phyloP scores from a whole-genome alignment of 163 green algal genomes.

The Botryococcus braunii region DNA sequence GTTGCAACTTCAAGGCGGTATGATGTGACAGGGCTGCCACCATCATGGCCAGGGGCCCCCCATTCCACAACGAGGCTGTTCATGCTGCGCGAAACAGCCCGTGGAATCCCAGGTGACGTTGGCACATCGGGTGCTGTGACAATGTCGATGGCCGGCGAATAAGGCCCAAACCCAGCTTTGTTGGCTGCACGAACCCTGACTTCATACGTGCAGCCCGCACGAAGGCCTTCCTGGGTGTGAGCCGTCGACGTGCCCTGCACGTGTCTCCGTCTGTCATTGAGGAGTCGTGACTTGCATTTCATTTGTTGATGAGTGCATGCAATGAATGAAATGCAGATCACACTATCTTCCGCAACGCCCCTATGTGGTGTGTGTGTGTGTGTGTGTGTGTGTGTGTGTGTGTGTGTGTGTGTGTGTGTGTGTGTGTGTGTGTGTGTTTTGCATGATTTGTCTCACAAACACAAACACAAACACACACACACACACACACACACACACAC shows the following conservation, averaged over 20 bases:
- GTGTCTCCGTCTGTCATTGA: background rate
- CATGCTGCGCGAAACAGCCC: conserved; percentile 5
- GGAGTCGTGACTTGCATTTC: background rate
- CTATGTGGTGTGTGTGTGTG: too few species aligned
- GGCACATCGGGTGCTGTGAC: conserved; percentile 39
- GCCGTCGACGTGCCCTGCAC: conserved; percentile 26
- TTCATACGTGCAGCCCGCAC: conserved; percentile 51
- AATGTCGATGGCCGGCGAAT: conserved; percentile 28
- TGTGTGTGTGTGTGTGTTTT: too few species aligned
- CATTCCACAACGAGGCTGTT: conserved; percentile 37
- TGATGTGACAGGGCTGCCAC: conserved; percentile 28
- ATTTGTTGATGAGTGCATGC: too few species aligned
- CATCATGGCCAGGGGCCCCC: conserved; percentile 42
- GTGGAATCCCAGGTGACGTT: conserved; percentile 27
- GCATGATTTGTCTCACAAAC: too few species aligned
- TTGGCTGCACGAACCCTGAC: conserved; percentile 42
- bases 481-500: too few species aligned
- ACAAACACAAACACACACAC: too few species aligned
- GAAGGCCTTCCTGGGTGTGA: conserved; percentile 47
- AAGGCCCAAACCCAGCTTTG: conserved; percentile 26
- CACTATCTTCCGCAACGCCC: too few species aligned
- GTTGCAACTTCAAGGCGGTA: conserved; percentile 49
- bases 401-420: too few species aligned
- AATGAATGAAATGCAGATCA: too few species aligned
- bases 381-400: too few species aligned